phyloP scores from a whole-genome alignment of 2,329 filamentous ascomycete genomes.

The Microcera coccophila region DNA sequence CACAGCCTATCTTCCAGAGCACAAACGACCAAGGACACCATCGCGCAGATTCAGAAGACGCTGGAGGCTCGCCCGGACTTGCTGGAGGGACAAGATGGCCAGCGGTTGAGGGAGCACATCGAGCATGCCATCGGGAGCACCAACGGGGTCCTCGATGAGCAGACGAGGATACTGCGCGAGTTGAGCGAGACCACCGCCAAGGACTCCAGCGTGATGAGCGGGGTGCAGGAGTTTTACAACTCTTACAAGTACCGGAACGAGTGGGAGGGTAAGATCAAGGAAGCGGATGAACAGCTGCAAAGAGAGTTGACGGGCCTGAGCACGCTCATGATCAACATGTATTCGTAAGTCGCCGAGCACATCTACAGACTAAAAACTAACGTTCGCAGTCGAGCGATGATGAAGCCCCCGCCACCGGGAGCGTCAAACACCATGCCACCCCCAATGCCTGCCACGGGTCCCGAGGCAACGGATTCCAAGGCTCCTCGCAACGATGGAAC shows the following conservation, averaged over 20 bases:
- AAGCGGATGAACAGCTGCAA: slow-evolving; percentile 28
- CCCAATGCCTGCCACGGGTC: slow-evolving; percentile 1
- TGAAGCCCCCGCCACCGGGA: slow-evolving; percentile 25
- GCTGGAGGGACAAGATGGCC: slow-evolving; percentile 28
- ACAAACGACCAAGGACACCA: slow-evolving; percentile 29
- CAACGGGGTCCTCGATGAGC: slow-evolving; percentile 22
- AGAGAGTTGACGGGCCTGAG: slow-evolving; percentile 26
- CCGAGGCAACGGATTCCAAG: not conserved
- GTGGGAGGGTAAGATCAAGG: slow-evolving; percentile 31
- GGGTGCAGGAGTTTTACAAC: slow-evolving; percentile 31
- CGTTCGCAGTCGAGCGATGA: slow-evolving; percentile 24
- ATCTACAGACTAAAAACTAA: not conserved
- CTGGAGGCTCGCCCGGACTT: slow-evolving; percentile 29
- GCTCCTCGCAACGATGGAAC: not conserved
- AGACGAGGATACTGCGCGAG: slow-evolving; percentile 30
- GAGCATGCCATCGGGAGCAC: slow-evolving; percentile 26
- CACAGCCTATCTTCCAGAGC: slow-evolving; percentile 24
- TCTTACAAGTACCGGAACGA: slow-evolving; percentile 33
- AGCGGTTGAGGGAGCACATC: slow-evolving; percentile 28
- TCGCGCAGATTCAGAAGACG: slow-evolving; percentile 29
- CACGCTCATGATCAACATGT: slow-evolving; percentile 32
- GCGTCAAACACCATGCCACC: slow-evolving; percentile 12
- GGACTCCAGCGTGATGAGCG: slow-evolving; percentile 17
- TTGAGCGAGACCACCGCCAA: slow-evolving; percentile 22
- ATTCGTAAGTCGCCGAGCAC: slow-evolving; percentile 24